These are phyloP conservation scores for Lactifluus pinguis DNA, from an alignment of 768 basidiomycete genomes.

Conservation along the genomic window DNA sequence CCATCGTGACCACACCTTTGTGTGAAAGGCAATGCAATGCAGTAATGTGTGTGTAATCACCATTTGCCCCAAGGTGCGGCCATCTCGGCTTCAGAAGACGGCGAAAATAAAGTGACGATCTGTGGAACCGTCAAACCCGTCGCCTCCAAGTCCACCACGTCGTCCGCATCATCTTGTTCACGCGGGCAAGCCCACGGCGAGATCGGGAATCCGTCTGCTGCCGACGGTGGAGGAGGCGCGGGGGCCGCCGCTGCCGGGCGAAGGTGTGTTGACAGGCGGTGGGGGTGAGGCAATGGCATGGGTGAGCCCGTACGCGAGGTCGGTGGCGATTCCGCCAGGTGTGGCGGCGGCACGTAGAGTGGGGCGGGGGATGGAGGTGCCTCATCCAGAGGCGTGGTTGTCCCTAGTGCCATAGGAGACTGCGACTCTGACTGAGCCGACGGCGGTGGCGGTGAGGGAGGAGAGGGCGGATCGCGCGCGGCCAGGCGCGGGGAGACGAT, in stretches of 20 bases:
- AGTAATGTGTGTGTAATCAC: no score
- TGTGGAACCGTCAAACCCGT: neutral
- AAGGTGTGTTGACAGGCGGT: conserved; percentile 8
- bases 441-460: neutral
- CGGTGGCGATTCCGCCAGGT: conserved; percentile 5
- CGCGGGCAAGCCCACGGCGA: conserved; percentile 12
- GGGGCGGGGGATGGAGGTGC: conserved; percentile 17
- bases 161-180: neutral
- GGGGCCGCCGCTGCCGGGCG: conserved; percentile 6
- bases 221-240: conserved; percentile 18
- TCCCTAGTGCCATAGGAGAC: neutral
- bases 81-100: conserved; percentile 7
- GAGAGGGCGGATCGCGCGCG: neutral
- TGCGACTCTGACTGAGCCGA: neutral
- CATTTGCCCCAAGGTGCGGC: conserved; percentile 7
- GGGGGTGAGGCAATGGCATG: conserved; percentile 16
- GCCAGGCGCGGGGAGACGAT: conserved; percentile 1
- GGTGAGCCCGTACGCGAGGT: conserved; percentile 15
- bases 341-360: conserved; percentile 18
- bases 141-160: neutral
- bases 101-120: neutral
- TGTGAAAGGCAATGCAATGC: neutral
- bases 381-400: neutral
- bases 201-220: conserved; percentile 9
- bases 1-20: neutral